Evolutionary conservation across 768 basidiomycete species (phyloP).

Genomic region (Naganishia vishniacii): DNA sequence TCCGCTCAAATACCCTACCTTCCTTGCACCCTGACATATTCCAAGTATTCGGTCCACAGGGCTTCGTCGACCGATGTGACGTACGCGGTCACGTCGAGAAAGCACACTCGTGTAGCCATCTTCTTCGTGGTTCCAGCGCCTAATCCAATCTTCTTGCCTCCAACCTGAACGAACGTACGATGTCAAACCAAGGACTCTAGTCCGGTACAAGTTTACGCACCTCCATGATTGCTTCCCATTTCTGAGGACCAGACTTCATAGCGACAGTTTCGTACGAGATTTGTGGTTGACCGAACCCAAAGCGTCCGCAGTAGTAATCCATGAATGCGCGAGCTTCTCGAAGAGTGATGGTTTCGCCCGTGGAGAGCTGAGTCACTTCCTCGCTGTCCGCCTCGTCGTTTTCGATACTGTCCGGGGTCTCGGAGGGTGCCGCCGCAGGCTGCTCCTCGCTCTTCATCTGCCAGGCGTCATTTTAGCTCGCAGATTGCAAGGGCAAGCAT

Average conservation of each 20-base stretch:
- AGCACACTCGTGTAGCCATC: conserved; percentile 63
- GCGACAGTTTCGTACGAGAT: conserved; percentile 53
- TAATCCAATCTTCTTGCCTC: conserved; percentile 73
- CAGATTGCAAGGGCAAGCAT: too few species aligned
- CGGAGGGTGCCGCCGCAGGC: background rate
- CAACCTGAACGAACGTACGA: conserved; percentile 51
- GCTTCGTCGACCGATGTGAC: conserved; percentile 74
- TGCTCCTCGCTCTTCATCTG: conserved; percentile 27
- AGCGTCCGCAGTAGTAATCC: conserved; percentile 86
- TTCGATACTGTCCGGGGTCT: conserved; percentile 39
- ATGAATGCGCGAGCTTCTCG: conserved; percentile 81
- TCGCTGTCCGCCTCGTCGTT: conserved; percentile 42
- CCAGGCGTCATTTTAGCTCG: too few species aligned
- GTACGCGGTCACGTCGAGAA: conserved; percentile 80
- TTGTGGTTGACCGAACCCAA: conserved; percentile 67
- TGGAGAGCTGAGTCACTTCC: conserved; percentile 48
- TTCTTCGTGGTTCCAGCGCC: conserved; percentile 69
- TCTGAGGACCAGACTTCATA: conserved; percentile 18
- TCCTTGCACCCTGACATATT: conserved; percentile 53
- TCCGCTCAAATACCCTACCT: conserved; percentile 31
- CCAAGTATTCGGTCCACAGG: conserved; percentile 68
- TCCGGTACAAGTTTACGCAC: conserved; percentile 32
- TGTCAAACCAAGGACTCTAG: background rate
- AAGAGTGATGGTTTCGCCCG: conserved; percentile 61
- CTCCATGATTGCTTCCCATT: conserved; percentile 67